Evolutionary conservation across 2,329 filamentous ascomycete species (phyloP).

Genomic region (Ploettnerulaceae sp.): DNA sequence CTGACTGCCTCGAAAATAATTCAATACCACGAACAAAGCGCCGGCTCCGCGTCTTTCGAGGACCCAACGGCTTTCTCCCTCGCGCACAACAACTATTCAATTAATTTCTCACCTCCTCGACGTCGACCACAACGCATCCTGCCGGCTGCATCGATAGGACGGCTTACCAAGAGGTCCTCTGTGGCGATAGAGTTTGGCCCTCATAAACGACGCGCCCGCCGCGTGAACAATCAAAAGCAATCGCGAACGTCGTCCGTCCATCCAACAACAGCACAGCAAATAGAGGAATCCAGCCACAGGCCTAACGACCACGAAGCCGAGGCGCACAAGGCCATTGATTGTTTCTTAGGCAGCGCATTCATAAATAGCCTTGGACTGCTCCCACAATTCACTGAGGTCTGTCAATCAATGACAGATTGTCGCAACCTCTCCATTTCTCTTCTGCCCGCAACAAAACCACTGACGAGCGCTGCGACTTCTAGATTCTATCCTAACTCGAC

Average conservation of each 20-base stretch:
- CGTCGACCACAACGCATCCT: no score
- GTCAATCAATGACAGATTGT: constrained; percentile 20
- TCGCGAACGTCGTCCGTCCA: not conserved
- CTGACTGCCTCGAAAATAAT: no score
- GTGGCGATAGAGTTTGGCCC: not conserved
- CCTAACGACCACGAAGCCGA: constrained; percentile 6
- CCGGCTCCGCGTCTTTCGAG: no score
- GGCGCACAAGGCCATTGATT: constrained; percentile 14
- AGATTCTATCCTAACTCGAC: not conserved
- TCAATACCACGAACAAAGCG: no score
- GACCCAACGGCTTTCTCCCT: no score
- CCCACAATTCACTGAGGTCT: constrained; percentile 5
- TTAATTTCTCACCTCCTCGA: no score
- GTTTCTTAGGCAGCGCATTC: constrained; percentile 5
- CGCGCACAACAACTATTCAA: no score
- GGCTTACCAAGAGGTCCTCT: no score
- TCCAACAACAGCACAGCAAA: not conserved
- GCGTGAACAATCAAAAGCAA: not conserved
- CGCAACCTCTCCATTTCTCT: constrained; percentile 18
- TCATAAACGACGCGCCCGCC: not conserved
- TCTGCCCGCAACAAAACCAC: constrained; percentile 9
- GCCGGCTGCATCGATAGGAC: no score
- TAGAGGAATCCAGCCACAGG: not conserved
- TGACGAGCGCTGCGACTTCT: constrained; percentile 2
- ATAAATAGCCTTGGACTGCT: constrained; percentile 1